Conservation (phyloP, 139 green algal species). For the Micractinium sp. region DNA sequence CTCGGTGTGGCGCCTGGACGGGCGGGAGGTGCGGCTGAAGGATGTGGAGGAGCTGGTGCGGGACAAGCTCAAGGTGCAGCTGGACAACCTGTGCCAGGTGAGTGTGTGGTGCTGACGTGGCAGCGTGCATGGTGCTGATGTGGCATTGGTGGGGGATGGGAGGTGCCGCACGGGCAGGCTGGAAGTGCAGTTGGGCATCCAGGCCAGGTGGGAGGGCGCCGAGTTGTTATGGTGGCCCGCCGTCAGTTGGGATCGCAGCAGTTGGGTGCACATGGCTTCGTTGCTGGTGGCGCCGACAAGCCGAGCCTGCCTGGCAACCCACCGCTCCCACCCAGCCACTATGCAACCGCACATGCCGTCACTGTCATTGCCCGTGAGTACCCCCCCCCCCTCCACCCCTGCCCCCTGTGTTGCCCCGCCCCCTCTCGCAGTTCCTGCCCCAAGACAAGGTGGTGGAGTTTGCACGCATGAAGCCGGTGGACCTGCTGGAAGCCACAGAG, state of each 20-base stretch:
- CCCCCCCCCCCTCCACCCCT: no score
- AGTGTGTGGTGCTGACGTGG: background rate
- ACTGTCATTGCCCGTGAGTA: no score
- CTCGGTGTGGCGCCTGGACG: constrained; percentile 55
- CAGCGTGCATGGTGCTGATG: background rate
- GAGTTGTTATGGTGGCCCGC: no score
- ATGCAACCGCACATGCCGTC: no score
- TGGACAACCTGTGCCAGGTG: constrained; percentile 97
- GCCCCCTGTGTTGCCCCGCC: no score
- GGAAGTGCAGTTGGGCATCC: constrained; percentile 98
- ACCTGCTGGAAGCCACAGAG: constrained; percentile 92
- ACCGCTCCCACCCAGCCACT: no score
- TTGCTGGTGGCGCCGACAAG: no score
- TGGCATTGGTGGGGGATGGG: constrained; percentile 65
- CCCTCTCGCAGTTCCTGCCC: constrained; percentile 90
- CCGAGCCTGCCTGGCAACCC: no score
- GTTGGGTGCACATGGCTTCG: no score
- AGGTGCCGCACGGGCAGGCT: constrained; percentile 60
- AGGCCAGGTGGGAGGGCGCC: constrained; percentile 72
- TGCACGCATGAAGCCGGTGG: constrained; percentile 74
- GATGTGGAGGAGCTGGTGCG: constrained; percentile 71
- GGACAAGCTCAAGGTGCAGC: constrained; percentile 87
- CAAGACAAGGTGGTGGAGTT: constrained; percentile 96
- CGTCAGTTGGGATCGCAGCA: no score
- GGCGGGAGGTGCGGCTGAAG: constrained; percentile 51